Conservation (phyloP, 1,284 basidiomycete genomes). For the Hymenochaete sp. region DNA sequence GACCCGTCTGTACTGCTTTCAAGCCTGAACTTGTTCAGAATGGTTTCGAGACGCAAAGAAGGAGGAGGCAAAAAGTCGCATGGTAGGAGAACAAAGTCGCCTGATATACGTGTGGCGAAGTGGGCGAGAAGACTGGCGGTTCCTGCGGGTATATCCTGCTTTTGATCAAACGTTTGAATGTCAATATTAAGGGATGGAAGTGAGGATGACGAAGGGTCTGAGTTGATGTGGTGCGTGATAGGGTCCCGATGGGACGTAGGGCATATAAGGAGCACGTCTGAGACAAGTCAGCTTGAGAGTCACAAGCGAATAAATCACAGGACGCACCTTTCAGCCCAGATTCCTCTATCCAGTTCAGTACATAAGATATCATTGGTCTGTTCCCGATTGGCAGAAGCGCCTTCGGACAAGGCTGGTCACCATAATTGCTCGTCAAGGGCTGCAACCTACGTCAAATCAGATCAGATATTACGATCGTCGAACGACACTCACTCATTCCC, state of each 20-base stretch:
- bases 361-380: constrained; percentile 79
- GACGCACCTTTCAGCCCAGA: constrained; percentile 72
- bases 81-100: constrained; percentile 86
- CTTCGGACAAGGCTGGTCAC: constrained; percentile 73
- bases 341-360: constrained; percentile 79
- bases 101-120: constrained; percentile 58
- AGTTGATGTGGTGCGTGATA: constrained; percentile 76
- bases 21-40: constrained; percentile 78
- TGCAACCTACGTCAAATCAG: constrained; percentile 41
- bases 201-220: constrained; percentile 45
- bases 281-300: not conserved
- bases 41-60: constrained; percentile 54
- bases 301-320: not conserved
- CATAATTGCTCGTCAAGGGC: constrained; percentile 65
- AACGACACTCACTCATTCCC: constrained; percentile 64
- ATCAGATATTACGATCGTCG: constrained; percentile 21
- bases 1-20: constrained; percentile 55
- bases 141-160: constrained; percentile 51
- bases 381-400: constrained; percentile 83
- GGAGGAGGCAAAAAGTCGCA: constrained; percentile 84
- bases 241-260: constrained; percentile 65
- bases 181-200: constrained; percentile 61
- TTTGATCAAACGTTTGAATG: constrained; percentile 68
- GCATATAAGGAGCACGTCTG: constrained; percentile 82
- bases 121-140: constrained; percentile 64